Conservation (phyloP, 805 yeast species). For the Candida cerambycidarum region DNA sequence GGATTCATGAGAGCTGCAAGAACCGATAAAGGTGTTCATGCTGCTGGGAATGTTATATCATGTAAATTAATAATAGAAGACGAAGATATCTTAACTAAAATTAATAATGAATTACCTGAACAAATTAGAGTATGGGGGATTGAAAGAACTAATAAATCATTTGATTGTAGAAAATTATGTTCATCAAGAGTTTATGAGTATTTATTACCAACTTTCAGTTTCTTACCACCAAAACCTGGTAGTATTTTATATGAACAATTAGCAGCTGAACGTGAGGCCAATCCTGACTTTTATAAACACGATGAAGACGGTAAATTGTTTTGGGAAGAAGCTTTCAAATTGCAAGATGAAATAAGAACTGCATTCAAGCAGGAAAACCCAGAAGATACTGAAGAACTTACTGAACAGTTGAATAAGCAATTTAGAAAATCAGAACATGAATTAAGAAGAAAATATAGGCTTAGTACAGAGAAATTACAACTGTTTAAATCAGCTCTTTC, state of each 20-base stretch:
- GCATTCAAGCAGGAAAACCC: not conserved
- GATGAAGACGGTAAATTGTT: conserved; percentile 72
- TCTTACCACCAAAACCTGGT: conserved; percentile 85
- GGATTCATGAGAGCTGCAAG: conserved; percentile 87
- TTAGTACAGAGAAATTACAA: conserved; percentile 60
- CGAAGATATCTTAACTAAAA: conserved; percentile 65
- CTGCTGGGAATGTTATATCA: conserved; percentile 91
- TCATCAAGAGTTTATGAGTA: conserved; percentile 95
- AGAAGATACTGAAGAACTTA: not conserved
- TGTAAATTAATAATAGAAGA: conserved; percentile 84
- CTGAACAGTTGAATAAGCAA: conserved; percentile 27
- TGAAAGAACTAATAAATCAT: conserved; percentile 82
- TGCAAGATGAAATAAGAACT: conserved; percentile 20
- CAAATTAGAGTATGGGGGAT: conserved; percentile 93
- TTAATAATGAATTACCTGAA: conserved; percentile 75
- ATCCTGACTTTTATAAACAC: conserved; percentile 59
- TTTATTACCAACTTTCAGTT: conserved; percentile 84
- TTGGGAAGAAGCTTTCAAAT: conserved; percentile 56
- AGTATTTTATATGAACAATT: conserved; percentile 64
- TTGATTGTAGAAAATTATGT: conserved; percentile 94
- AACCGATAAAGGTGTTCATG: conserved; percentile 96
- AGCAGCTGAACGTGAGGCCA: conserved; percentile 47
- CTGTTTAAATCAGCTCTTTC: conserved; percentile 67
- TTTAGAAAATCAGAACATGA: conserved; percentile 64
- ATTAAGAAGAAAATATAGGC: conserved; percentile 67